Evolutionary conservation across 2,329 filamentous ascomycete genomes (phyloP), one percentile per base, ranked within the genome.

Genomic region (Zarea fungicola): DNA sequence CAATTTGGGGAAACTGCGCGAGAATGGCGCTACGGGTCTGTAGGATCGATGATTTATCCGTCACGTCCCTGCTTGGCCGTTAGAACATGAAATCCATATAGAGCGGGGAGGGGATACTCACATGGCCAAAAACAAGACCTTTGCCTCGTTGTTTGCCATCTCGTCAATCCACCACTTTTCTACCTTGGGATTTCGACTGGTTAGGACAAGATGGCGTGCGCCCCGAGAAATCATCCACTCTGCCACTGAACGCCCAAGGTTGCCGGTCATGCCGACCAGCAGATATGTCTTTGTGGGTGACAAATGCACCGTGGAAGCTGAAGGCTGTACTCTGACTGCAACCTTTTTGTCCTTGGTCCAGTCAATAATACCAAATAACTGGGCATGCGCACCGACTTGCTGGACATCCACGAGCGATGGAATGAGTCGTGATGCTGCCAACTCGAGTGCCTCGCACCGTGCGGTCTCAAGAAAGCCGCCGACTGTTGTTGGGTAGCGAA

Each of bases 241-340:
- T 35, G 32, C 32, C n/a, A 35, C 6, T 5, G 32, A 35, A 5
- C n/a, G 32, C 4, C 32, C 32, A 18, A 35, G 32, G 5, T 19
- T 11, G 32, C 32, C 32, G 9, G 32, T 6, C 14, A 35, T 18
- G 16, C 32, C 32, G 6, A 19, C 32, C 16, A 35, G n/a, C n/a
- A 18, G 16, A 11, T 35, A 50, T 1, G 57, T 50, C 55, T n/a
- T n/a, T n/a, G n/a, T n/a, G n/a, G 32, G 32, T 8, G 32, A 35
- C 32, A 35, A 9, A 2, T 18, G n/a, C 16, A 35, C 16, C 2
- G 32, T 35, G 11, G 32, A 35, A 7, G 4, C 16, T 3, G 32
- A 35, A 35, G 32, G 32, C 6, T n/a, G 9, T 18, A 35, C 3
- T 6, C 32, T 4, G 4, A 35, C 32, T 18, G 9, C 32, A 10